A percentile compares a stretch with the other conserved stretches of the same genome.
These are phyloP conservation scores for Lecanosticta acicola DNA, from an alignment of 2,329 filamentous ascomycete genomes.

Conservation along the genomic window DNA sequence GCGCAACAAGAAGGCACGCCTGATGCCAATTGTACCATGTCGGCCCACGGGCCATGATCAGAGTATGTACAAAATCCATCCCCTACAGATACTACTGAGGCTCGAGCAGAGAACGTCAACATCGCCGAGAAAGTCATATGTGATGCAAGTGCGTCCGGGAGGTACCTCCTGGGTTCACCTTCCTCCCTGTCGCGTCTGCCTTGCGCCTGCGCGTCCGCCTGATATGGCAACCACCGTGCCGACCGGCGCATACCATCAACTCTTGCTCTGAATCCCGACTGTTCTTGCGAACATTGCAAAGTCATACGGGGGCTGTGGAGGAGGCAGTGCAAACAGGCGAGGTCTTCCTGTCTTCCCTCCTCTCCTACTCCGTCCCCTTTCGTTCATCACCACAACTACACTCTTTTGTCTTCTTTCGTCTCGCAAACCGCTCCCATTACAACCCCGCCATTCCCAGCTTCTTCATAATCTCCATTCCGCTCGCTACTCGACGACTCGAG, in stretches of 20 bases:
- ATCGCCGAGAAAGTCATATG: too few relatives aligned
- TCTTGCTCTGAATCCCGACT: slow-evolving; percentile 2
- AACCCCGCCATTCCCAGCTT: slow-evolving; percentile 32
- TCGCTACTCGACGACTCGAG: slow-evolving; percentile 10
- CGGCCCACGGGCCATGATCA: not conserved
- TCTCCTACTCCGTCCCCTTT: not conserved
- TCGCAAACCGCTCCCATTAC: slow-evolving; percentile 22
- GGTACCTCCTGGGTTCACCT: not conserved
- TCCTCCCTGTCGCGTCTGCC: not conserved
- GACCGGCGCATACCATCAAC: not conserved
- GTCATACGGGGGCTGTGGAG: slow-evolving; percentile 7
- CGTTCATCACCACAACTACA: slow-evolving; percentile 14
- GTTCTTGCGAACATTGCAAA: slow-evolving; percentile 5
- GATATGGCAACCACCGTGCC: slow-evolving; percentile 3
- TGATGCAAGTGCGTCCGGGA: too few relatives aligned
- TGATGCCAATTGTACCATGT: too few relatives aligned
- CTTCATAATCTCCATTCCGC: slow-evolving; percentile 26
- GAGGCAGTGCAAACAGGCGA: slow-evolving; percentile 15
- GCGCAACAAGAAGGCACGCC: too few relatives aligned
- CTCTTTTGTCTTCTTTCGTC: slow-evolving; percentile 17
- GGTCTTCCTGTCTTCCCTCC: slow-evolving; percentile 6
- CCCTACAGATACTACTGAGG: not conserved
- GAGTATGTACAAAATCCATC: not conserved
- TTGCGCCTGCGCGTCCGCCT: not conserved
- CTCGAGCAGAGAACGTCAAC: not conserved